Evolutionary conservation across 768 basidiomycete species (phyloP).

Genomic region (Boletus subparvulus): DNA sequence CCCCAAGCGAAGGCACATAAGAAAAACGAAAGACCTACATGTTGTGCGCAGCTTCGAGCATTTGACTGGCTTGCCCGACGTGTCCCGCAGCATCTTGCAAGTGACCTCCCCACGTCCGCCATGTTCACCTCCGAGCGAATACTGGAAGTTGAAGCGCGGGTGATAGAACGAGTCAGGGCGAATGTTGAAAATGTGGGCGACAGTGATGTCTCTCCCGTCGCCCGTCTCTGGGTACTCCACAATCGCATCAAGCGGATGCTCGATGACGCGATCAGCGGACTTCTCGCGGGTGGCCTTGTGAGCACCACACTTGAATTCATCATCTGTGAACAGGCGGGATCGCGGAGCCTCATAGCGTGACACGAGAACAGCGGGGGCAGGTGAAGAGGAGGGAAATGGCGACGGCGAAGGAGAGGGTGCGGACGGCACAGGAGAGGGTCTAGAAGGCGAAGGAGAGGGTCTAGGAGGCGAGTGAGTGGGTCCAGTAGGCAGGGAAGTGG

Average conservation of each 20-base stretch:
- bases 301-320: no score
- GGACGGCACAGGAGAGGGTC: no score
- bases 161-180: background rate
- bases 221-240: conserved; percentile 5
- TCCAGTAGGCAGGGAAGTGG: no score
- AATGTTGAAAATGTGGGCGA: background rate
- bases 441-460: no score
- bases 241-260: background rate
- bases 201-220: background rate
- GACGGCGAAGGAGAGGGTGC: no score
- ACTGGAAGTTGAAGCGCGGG: background rate
- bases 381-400: no score
- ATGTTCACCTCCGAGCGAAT: conserved; percentile 2
- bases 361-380: background rate
- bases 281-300: background rate
- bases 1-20: no score
- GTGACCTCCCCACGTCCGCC: background rate
- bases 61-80: background rate
- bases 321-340: background rate
- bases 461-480: no score
- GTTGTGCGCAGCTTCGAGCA: background rate
- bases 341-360: background rate
- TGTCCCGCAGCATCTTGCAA: background rate
- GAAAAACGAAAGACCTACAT: background rate
- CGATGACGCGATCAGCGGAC: background rate